These are phyloP conservation scores for Penstemon davidsonii DNA, from an alignment of 257 asterid genomes.

Conservation along the genomic window DNA sequence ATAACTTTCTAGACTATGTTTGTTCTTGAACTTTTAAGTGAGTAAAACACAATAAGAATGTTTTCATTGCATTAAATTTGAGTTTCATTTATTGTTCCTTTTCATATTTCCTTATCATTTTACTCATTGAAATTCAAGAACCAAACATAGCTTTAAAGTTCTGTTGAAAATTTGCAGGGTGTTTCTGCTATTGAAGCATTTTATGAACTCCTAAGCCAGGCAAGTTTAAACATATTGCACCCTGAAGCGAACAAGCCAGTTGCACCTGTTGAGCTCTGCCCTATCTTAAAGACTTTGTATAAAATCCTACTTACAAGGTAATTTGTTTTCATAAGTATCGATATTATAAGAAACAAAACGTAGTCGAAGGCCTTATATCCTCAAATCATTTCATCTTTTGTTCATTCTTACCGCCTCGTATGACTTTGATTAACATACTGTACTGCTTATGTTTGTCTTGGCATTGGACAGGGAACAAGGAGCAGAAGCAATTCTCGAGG, in stretches of 20 bases:
- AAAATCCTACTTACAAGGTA: slow-evolving; percentile 73
- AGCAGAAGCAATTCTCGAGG: slow-evolving; percentile 66
- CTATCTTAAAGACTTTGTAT: slow-evolving; percentile 69
- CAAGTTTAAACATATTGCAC: slow-evolving; percentile 66
- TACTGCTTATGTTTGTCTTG: not conserved
- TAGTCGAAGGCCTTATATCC: not conserved
- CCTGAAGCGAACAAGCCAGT: slow-evolving; percentile 74
- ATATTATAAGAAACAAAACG: not conserved
- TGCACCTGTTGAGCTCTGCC: slow-evolving; percentile 87
- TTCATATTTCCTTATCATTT: no score
- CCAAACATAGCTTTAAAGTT: not conserved
- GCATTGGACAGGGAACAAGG: slow-evolving; percentile 58
- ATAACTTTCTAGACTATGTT: no score
- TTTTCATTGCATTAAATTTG: no score
- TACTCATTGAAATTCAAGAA: no score
- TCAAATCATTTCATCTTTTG: not conserved
- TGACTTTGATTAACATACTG: not conserved
- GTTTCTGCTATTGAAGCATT: slow-evolving; percentile 91
- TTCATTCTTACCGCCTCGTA: not conserved
- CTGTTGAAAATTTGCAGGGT: slow-evolving; percentile 47
- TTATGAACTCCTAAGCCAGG: slow-evolving; percentile 76
- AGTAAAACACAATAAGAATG: no score
- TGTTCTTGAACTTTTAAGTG: no score
- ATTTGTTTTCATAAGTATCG: not conserved
- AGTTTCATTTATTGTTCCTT: no score